Conservation (phyloP, 23 red algal genomes). For the Rhodosorus marinus region DNA sequence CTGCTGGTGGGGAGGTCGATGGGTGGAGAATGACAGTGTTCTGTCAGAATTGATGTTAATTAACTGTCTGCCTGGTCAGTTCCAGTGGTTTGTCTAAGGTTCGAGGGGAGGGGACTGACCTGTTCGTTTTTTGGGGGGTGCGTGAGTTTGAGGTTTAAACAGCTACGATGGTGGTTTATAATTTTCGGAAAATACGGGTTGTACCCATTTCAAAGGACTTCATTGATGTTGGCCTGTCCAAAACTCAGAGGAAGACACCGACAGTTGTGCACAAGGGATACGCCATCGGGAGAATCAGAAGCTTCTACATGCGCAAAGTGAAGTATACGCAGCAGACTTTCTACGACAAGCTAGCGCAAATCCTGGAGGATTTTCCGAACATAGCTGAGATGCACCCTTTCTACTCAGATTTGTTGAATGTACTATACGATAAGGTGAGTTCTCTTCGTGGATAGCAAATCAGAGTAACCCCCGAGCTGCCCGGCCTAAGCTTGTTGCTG, state of each 20-base stretch:
- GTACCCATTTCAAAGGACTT: constrained; percentile 43
- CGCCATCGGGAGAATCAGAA: constrained; percentile 64
- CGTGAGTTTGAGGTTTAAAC: no score
- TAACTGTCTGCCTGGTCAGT: no score
- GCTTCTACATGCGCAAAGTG: constrained; percentile 94
- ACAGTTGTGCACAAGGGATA: constrained; percentile 81
- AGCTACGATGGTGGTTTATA: constrained; percentile 51
- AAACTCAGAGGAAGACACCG: constrained; percentile 64
- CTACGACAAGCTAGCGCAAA: constrained; percentile 70
- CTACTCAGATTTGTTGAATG: constrained; percentile 88
- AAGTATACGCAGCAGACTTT: constrained; percentile 80
- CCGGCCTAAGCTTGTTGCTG: no score
- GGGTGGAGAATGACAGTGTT: no score
- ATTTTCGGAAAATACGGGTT: constrained; percentile 56
- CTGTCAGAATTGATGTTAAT: no score
- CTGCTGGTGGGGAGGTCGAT: no score
- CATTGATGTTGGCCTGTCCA: constrained; percentile 16
- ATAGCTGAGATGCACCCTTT: constrained; percentile 84
- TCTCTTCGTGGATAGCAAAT: no score
- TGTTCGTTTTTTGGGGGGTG: no score
- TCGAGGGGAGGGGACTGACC: no score
- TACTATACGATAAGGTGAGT: constrained; percentile 96
- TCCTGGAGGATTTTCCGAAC: constrained; percentile 81
- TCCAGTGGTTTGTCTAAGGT: no score
- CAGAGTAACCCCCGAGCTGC: no score